Evolutionary conservation across 345 rosid genomes (phyloP), one percentile per base, ranked within the genome.

Genomic region (Dipteronia dyeriana): DNA sequence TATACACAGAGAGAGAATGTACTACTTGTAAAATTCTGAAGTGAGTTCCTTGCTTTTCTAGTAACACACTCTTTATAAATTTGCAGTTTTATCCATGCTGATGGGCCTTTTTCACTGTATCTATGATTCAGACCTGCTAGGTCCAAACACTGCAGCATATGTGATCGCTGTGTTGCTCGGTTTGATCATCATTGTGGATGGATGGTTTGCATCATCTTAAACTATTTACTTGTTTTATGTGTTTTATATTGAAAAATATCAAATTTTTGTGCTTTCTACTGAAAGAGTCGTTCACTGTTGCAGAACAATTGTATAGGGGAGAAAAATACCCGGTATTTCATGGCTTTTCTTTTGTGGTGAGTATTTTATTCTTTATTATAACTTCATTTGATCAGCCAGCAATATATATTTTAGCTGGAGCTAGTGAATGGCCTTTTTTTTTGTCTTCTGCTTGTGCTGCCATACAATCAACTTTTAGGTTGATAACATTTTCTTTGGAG

Each of bases 111-210:
- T 20, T 78, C 75, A 43, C 62, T 83, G 74, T 19, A 79, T 38
- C 75, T 54, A 47, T 84, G 76, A n/a, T 82, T 38, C 78, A 95
- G 98, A 84, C 98, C 98, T 78, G 97, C 98, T 75, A 89, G 98
- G 85, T 95, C 97, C 79, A 95, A 95, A 86, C 97, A 93, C 80
- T 95, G 98, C 83, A 87, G 98, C 87, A 86, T 95, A 79, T 95
- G 97, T 65, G 83, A 88, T 83, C 91, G 94, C 12, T 95, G 98
- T 86, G 94, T 95, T 41, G 98, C 97, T 59, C 93, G 98, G 47
- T 95, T 95, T 83, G 98, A 95, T 70, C 98, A 95, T 87, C 98
- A 95, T 72, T 95, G 97, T 81, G 97, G 98, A 63, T 95, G 98
- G 98, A 95, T 93, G 98, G 98, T 95, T 76, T 0, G 90, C 68